Percentiles rank a stretch among this genome's conserved stretches.
These are phyloP conservation scores for Solanum dulcamara DNA, from an alignment of 257 asterid genomes.

Conservation along the genomic window DNA sequence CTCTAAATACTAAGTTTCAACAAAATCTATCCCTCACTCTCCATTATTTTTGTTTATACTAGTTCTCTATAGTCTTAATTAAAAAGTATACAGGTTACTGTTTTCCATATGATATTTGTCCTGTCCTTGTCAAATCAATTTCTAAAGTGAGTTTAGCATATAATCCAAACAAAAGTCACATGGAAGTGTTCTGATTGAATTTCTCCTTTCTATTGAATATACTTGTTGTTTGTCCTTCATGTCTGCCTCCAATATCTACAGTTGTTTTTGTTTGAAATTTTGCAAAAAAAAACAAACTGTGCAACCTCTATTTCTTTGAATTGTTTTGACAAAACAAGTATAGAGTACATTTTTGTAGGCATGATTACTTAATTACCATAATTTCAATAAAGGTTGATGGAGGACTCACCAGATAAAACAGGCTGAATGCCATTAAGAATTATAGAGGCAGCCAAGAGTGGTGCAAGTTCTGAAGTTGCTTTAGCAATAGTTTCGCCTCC, in stretches of 20 bases:
- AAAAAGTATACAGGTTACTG: neutral
- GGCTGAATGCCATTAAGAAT: conserved; percentile 30
- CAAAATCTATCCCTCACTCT: neutral
- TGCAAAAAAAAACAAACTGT: neutral
- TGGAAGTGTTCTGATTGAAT: neutral
- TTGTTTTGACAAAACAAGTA: neutral
- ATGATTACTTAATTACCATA: neutral
- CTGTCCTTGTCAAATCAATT: neutral
- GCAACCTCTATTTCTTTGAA: neutral
- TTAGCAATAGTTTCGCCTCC: conserved; percentile 15
- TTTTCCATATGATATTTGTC: neutral
- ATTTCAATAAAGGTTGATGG: neutral
- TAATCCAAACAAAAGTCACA: neutral
- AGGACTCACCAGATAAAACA: conserved; percentile 19
- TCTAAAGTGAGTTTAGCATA: neutral
- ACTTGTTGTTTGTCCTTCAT: neutral
- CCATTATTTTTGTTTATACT: neutral
- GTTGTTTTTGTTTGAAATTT: neutral
- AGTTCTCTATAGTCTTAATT: neutral
- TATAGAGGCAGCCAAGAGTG: conserved; percentile 19
- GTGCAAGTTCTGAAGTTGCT: conserved; percentile 19
- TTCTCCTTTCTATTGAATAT: neutral
- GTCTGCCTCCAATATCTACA: neutral
- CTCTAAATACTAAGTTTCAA: neutral
- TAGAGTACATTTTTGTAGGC: neutral